Percentiles rank a stretch among this genome's conserved stretches.
Conservation (phyloP, 1,139 yeast species). For the Sugiyamaella xylanicola region DNA sequence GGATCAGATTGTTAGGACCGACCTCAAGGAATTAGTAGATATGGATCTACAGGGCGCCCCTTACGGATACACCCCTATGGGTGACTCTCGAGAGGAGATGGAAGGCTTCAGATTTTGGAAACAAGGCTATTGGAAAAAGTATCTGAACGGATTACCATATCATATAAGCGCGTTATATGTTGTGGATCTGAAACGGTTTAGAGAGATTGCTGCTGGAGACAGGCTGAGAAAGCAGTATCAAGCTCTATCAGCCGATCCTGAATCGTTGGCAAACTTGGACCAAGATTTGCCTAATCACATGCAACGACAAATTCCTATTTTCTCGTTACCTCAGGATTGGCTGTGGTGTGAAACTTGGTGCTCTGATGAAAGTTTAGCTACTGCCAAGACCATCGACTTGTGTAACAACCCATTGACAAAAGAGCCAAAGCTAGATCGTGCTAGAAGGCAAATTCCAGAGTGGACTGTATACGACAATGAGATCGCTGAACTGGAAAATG, state of each 20-base stretch:
- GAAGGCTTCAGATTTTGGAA: conserved; percentile 93
- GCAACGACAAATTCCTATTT: conserved; percentile 67
- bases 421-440: conserved; percentile 74
- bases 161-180: conserved; percentile 87
- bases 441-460: conserved; percentile 74
- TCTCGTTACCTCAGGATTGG: conserved; percentile 80
- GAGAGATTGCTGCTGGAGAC: conserved; percentile 75
- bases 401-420: conserved; percentile 82
- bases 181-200: conserved; percentile 69
- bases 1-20: conserved; percentile 75
- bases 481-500: conserved; percentile 44
- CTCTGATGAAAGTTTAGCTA: conserved; percentile 57
- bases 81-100: conserved; percentile 78
- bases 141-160: conserved; percentile 59
- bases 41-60: conserved; percentile 75
- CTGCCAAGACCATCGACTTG: conserved; percentile 77
- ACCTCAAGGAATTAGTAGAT: conserved; percentile 65
- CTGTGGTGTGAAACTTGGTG: conserved; percentile 97
- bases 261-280: conserved; percentile 78
- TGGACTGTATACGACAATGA: conserved; percentile 68
- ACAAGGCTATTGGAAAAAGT: conserved; percentile 82
- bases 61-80: conserved; percentile 86
- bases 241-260: conserved; percentile 73
- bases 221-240: conserved; percentile 84
- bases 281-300: conserved; percentile 90